These are phyloP conservation scores for Bruguiera gymnorhiza DNA, from an alignment of 345 rosid genomes.

Conservation along the genomic window DNA sequence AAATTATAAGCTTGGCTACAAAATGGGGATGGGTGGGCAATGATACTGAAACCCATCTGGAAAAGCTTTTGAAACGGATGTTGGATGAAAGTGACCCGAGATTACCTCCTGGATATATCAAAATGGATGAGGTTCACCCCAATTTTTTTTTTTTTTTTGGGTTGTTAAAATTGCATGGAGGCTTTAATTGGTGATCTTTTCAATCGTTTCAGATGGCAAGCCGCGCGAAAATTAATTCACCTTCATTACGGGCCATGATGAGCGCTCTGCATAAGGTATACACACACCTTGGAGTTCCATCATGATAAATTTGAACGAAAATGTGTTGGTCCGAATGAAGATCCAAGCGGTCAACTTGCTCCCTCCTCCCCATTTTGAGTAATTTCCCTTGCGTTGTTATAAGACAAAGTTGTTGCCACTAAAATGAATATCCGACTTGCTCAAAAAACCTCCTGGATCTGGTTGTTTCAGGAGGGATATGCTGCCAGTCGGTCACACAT, in stretches of 20 bases:
- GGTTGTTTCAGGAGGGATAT: constrained; percentile 64
- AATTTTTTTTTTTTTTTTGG: background rate
- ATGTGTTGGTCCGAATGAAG: too few species aligned
- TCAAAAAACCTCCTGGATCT: background rate
- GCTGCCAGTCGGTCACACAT: constrained; percentile 78
- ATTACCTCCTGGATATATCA: constrained; percentile 77
- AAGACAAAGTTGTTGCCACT: too few species aligned
- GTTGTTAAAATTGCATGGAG: background rate
- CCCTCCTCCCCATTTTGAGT: too few species aligned
- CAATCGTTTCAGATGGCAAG: constrained; percentile 57
- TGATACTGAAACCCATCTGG: constrained; percentile 50
- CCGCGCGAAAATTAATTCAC: constrained; percentile 74
- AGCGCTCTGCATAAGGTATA: constrained; percentile 47
- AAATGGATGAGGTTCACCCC: constrained; percentile 64
- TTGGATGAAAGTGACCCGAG: constrained; percentile 79
- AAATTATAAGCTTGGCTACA: constrained; percentile 64
- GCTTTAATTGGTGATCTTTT: background rate
- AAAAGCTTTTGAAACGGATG: constrained; percentile 66
- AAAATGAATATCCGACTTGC: background rate
- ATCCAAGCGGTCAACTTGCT: too few species aligned
- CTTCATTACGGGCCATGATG: constrained; percentile 62
- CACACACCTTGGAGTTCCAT: background rate
- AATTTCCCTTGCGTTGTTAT: too few species aligned
- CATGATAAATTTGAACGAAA: too few species aligned
- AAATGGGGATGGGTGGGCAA: constrained; percentile 73